phyloP scores from a whole-genome alignment of 2,329 filamentous ascomycete species.

The Rhinocladiella similis region DNA sequence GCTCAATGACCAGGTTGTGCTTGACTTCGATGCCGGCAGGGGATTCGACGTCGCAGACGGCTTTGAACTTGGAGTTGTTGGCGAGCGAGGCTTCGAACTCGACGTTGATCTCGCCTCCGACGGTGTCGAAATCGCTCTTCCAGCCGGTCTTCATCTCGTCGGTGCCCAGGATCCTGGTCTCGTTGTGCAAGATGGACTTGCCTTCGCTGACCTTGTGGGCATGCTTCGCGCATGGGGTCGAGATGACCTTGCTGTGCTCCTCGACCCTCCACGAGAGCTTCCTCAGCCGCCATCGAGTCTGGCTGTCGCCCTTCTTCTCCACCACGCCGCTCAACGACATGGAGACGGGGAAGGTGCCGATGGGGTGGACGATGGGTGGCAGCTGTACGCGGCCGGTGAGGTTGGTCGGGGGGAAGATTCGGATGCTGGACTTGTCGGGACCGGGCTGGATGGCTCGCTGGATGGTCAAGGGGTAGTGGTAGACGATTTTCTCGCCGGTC shows the following conservation, averaged over 20 bases:
- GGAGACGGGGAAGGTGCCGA: constrained; percentile 74
- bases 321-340: constrained; percentile 86
- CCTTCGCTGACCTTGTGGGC: constrained; percentile 62
- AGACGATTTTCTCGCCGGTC: constrained; percentile 62
- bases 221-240: constrained; percentile 79
- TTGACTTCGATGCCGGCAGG: constrained; percentile 73
- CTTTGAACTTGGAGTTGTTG: constrained; percentile 58
- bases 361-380: constrained; percentile 80
- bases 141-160: constrained; percentile 83
- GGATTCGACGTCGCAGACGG: constrained; percentile 75
- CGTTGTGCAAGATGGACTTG: constrained; percentile 72
- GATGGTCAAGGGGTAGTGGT: constrained; percentile 69
- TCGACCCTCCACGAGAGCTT: constrained; percentile 93
- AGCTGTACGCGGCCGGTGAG: constrained; percentile 83
- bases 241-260: constrained; percentile 77
- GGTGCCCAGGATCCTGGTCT: constrained; percentile 74
- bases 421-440: constrained; percentile 81
- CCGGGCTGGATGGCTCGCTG: constrained; percentile 78
- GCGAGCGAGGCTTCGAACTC: constrained; percentile 68
- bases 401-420: constrained; percentile 95
- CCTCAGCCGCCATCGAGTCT: constrained; percentile 84
- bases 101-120: constrained; percentile 74
- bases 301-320: constrained; percentile 65
- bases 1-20: constrained; percentile 85
- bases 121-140: constrained; percentile 74